Evolutionary conservation across 306 rosid species (phyloP).

Genomic region (Sophora flavescens): DNA sequence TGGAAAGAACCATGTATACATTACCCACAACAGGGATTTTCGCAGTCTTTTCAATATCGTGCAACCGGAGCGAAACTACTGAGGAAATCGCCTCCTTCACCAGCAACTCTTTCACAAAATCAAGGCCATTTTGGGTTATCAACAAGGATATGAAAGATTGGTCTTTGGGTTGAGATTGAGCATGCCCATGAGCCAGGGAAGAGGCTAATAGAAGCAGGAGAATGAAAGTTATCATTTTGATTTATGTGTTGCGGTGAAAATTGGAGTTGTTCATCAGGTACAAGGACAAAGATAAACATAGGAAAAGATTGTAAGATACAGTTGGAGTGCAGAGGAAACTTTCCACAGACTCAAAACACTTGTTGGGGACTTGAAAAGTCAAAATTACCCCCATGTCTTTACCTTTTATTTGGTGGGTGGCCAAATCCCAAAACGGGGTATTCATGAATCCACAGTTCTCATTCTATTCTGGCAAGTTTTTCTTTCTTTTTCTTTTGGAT

Average conservation of each 20-base stretch:
- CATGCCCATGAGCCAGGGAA: slow-evolving; percentile 47
- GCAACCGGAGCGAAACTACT: slow-evolving; percentile 68
- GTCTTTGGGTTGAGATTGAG: slow-evolving; percentile 54
- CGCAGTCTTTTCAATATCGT: slow-evolving; percentile 59
- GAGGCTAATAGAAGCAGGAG: slow-evolving; percentile 56
- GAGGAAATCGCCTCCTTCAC: slow-evolving; percentile 70
- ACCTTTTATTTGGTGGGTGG: background rate
- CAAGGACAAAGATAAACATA: background rate
- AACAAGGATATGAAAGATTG: slow-evolving; percentile 66
- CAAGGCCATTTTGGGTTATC: slow-evolving; percentile 79
- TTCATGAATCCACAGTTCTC: slow-evolving; percentile 67
- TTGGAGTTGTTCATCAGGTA: slow-evolving; percentile 30
- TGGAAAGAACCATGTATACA: slow-evolving; percentile 63
- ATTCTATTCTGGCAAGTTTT: slow-evolving; percentile 41
- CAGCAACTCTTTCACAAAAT: slow-evolving; percentile 77
- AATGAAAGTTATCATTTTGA: slow-evolving; percentile 60
- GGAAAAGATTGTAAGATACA: background rate
- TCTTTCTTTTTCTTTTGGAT: background rate
- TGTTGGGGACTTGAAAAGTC: slow-evolving; percentile 1
- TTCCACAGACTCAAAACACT: slow-evolving; percentile 10
- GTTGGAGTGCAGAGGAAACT: background rate
- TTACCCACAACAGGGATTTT: slow-evolving; percentile 78
- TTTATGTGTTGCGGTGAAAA: slow-evolving; percentile 31
- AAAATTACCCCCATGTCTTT: slow-evolving; percentile 12
- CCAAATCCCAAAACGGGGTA: background rate